Percentiles rank a stretch among this genome's conserved stretches.
Conservation (phyloP, 768 basidiomycete genomes). For the Lactarius trivialis region DNA sequence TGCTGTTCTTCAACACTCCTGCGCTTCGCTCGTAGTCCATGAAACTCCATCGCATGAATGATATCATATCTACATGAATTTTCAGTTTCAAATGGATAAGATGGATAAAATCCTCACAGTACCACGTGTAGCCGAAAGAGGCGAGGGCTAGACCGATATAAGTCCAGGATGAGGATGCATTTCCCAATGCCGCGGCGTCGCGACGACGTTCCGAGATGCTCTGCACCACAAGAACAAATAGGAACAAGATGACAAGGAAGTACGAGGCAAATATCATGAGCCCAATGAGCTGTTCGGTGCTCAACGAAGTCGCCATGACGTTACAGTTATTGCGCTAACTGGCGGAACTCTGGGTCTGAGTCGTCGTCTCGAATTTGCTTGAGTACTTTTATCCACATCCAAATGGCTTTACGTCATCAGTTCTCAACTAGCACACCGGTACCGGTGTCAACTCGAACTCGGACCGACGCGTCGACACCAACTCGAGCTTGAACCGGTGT, state of each 20-base stretch:
- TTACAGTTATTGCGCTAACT: too few relatives aligned
- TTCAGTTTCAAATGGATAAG: too few relatives aligned
- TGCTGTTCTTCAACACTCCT: neutral
- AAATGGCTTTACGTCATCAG: too few relatives aligned
- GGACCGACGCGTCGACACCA: too few relatives aligned
- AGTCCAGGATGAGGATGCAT: constrained; percentile 11
- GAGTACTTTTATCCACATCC: too few relatives aligned
- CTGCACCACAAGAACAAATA: constrained; percentile 29
- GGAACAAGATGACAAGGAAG: constrained; percentile 29
- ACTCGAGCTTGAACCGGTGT: too few relatives aligned
- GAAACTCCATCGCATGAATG: constrained; percentile 55
- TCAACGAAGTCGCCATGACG: neutral
- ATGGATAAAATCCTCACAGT: constrained; percentile 38
- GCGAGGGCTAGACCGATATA: constrained; percentile 33
- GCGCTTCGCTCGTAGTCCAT: constrained; percentile 34
- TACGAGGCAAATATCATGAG: constrained; percentile 32
- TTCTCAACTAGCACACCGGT: too few relatives aligned
- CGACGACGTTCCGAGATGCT: constrained; percentile 13
- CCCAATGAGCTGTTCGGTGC: constrained; percentile 16
- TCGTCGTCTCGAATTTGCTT: too few relatives aligned
- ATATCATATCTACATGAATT: constrained; percentile 37
- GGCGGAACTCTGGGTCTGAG: too few relatives aligned
- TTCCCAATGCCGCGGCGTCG: neutral
- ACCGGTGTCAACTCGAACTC: too few relatives aligned
- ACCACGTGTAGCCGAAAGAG: constrained; percentile 44